A percentile compares a stretch with the other conserved stretches of the same genome.
phyloP scores from a whole-genome alignment of 768 basidiomycete genomes.

The Leccinum subgranulosum region DNA sequence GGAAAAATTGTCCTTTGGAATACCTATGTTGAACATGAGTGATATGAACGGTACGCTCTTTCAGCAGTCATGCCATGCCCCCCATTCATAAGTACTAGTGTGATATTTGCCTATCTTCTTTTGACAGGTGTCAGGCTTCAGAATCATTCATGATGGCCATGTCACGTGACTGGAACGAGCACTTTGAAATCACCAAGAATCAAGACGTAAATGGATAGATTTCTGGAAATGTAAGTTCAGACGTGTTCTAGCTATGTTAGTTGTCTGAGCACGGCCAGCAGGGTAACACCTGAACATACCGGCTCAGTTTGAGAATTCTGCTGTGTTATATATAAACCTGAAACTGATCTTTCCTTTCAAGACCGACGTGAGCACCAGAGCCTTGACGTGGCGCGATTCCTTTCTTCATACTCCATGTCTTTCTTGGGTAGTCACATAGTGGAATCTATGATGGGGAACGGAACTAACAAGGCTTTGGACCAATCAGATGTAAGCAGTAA shows the following conservation, averaged over 20 bases:
- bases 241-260: neutral
- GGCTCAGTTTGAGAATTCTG: too few species aligned
- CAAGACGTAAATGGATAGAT: neutral
- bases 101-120: neutral
- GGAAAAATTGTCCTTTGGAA: neutral
- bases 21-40: neutral
- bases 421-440: conserved; percentile 1
- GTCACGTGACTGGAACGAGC: conserved; percentile 8
- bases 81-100: neutral
- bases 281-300: neutral
- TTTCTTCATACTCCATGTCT: conserved; percentile 12
- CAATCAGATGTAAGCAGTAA: conserved; percentile 16
- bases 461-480: conserved; percentile 3
- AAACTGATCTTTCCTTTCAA: neutral
- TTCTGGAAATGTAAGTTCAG: conserved; percentile 2
- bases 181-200: neutral
- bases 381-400: neutral
- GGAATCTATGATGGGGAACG: conserved; percentile 1
- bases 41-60: neutral
- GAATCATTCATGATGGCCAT: neutral
- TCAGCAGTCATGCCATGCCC: neutral
- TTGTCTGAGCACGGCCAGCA: neutral
- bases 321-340: neutral
- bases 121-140: conserved; percentile 1
- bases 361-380: neutral